Base-by-base conservation (phyloP, 495 filamentous ascomycete species). In the Talaromyces ruber region DNA sequence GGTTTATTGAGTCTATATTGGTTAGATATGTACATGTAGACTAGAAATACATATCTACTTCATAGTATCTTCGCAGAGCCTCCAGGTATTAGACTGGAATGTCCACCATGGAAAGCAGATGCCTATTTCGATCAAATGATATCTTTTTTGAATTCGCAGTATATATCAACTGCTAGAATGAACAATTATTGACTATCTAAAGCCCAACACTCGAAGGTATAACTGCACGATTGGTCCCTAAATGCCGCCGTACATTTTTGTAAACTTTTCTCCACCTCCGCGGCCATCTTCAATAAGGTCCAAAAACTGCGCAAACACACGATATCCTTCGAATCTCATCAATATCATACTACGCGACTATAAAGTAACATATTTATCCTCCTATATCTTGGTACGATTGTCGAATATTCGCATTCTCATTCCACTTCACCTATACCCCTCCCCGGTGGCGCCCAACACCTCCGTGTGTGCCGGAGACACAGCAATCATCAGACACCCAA, bases 171-270 rank as follows among this genome's bases (percentile, higher is more conserved):
- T 50, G 45, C 45, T 45, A 6, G 28, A 29, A 29, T 29, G 3
- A 29, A 29, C 28, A 29, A 29, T 39, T 39, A 39, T 16, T 39
- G 34, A 39, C 5, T 4, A 14, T 39, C 34, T 34, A 4, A 39
- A 12, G 1, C 11, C 12, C 30, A 11, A 7, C 1, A 34, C 9
- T 11, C 3, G 9, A 11, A 39, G 34, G 18, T 28, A 28, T 26
- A 30, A 16, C n/a, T 57, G 54, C 72, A 29, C 43, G 16, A 11
- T 7, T 63, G 71, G 71, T 39, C 18, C 6, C 2, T 58, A 14
- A 47, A 1, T 61, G 12, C 50, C 18, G 21, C 70, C 68, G 71
- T 47, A 70, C 71, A 69, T 72, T 45, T 59, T 43, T 45, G 28
- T 34, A 29, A 45, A 47, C 14, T 43, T 43, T 59, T 59, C 52